Conservation (phyloP, 2,329 filamentous ascomycete species). For the Colletotrichum viniferum region DNA sequence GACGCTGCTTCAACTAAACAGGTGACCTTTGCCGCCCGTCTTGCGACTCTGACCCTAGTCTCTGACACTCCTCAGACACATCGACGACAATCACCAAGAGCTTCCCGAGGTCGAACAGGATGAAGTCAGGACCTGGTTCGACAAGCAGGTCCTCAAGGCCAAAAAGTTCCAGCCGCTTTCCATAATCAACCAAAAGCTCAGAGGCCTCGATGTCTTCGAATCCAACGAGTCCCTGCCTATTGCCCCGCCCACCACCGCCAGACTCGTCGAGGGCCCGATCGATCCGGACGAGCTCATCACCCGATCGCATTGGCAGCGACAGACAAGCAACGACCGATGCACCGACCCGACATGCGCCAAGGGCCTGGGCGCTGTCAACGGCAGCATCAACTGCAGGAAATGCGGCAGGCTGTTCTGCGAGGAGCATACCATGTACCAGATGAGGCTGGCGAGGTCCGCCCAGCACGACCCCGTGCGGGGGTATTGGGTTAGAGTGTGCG, state of each 20-base stretch:
- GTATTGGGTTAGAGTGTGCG: slow-evolving; percentile 93
- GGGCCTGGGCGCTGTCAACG: slow-evolving; percentile 77
- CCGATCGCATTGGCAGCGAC: slow-evolving; percentile 85
- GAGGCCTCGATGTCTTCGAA: slow-evolving; percentile 91
- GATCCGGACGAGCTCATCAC: slow-evolving; percentile 93
- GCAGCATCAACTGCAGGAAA: slow-evolving; percentile 89
- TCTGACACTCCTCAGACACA: slow-evolving; percentile 44
- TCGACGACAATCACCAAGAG: slow-evolving; percentile 91
- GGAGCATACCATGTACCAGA: slow-evolving; percentile 99
- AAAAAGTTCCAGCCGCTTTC: slow-evolving; percentile 92
- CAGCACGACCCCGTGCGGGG: slow-evolving; percentile 89
- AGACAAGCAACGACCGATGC: slow-evolving; percentile 76
- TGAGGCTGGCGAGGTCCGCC: slow-evolving; percentile 91
- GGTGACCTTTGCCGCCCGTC: slow-evolving; percentile 42
- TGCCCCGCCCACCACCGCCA: slow-evolving; percentile 36
- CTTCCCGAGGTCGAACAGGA: slow-evolving; percentile 88
- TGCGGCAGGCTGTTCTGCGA: slow-evolving; percentile 96
- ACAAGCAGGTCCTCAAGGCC: slow-evolving; percentile 90
- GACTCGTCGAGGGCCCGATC: slow-evolving; percentile 46
- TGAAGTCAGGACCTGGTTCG: slow-evolving; percentile 96
- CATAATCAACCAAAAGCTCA: slow-evolving; percentile 90
- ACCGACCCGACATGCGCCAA: slow-evolving; percentile 87
- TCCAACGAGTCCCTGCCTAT: slow-evolving; percentile 72
- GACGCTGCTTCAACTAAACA: slow-evolving; percentile 90
- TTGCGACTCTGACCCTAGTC: slow-evolving; percentile 1